These are phyloP conservation scores for Theobroma cacao DNA, from an alignment of 345 rosid species.

Conservation along the genomic window DNA sequence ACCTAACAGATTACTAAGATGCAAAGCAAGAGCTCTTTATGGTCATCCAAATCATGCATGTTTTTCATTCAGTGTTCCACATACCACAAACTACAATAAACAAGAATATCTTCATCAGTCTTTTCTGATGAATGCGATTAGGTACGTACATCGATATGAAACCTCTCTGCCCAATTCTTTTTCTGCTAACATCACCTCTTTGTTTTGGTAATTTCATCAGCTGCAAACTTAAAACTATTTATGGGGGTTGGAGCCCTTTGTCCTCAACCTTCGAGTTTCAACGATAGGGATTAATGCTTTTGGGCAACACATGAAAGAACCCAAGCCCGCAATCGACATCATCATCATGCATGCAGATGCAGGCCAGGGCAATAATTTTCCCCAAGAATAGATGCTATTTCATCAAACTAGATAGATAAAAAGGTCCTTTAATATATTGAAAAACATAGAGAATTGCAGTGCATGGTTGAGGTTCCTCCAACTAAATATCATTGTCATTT, in stretches of 20 bases:
- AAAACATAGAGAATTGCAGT: background rate
- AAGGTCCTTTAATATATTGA: background rate
- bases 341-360: background rate
- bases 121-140: background rate
- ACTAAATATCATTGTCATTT: too few relatives aligned
- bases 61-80: background rate
- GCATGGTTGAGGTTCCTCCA: too few relatives aligned
- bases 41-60: background rate
- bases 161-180: background rate
- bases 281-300: background rate
- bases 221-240: background rate
- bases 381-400: constrained; percentile 4
- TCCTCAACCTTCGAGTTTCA: background rate
- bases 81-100: background rate
- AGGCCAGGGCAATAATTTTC: background rate
- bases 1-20: background rate
- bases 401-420: background rate
- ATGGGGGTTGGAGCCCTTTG: background rate
- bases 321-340: background rate
- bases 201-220: background rate
- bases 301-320: background rate
- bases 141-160: background rate
- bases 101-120: background rate
- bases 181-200: background rate
- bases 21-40: background rate